Evolutionary conservation across 495 filamentous ascomycete genomes (phyloP).

Genomic region (Monascus purpureus): DNA sequence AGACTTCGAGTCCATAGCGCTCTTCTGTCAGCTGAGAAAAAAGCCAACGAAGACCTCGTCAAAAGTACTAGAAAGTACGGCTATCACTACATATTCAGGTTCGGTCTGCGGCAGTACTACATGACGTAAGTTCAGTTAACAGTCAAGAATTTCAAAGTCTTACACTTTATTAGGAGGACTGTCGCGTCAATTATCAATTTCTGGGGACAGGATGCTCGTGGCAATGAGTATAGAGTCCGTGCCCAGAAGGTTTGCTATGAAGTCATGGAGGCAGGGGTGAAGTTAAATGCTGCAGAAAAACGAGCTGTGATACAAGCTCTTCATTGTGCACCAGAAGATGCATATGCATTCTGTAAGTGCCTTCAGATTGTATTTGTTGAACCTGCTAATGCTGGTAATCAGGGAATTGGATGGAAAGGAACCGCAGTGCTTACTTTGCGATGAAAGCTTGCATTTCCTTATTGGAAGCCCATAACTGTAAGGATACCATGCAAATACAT

Average conservation of each 20-base stretch:
- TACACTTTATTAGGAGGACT: neutral
- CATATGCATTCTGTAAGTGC: slow-evolving; percentile 2
- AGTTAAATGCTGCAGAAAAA: neutral
- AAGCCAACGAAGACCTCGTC: slow-evolving; percentile 9
- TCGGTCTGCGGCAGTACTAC: slow-evolving; percentile 10
- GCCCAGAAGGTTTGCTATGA: slow-evolving; percentile 3
- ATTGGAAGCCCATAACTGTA: slow-evolving; percentile 2
- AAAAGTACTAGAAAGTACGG: slow-evolving; percentile 6
- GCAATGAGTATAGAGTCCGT: neutral
- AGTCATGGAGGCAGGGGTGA: neutral
- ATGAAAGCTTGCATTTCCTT: slow-evolving; percentile 10
- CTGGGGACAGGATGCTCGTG: slow-evolving; percentile 1
- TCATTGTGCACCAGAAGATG: neutral
- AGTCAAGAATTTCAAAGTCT: neutral
- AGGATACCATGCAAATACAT: slow-evolving; percentile 1
- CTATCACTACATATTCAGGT: slow-evolving; percentile 13
- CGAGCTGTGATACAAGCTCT: slow-evolving; percentile 1
- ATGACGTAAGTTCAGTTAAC: slow-evolving; percentile 2
- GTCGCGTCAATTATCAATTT: slow-evolving; percentile 2
- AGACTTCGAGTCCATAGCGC: slow-evolving; percentile 5
- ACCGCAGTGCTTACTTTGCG: slow-evolving; percentile 7
- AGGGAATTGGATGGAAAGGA: slow-evolving; percentile 7
- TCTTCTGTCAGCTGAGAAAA: slow-evolving; percentile 7
- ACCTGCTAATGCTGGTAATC: neutral
- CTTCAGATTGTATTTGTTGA: neutral